Base-by-base conservation (phyloP, 2,329 filamentous ascomycete species). In the Exophiala spinifera region DNA sequence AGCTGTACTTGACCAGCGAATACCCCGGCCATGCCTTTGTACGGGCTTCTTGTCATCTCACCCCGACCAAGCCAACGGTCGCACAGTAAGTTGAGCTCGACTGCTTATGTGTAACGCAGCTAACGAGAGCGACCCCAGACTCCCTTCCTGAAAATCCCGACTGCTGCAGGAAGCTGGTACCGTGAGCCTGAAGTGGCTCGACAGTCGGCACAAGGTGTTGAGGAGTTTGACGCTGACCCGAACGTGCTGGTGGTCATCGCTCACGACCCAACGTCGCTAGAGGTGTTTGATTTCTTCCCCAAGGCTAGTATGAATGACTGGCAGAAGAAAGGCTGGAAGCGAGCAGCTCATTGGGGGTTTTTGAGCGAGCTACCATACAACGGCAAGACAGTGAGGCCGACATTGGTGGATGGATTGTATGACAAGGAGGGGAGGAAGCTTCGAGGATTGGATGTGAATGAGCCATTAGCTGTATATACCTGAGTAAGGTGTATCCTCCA, bases 301-400 rank as follows among this genome's bases (percentile, higher is more conserved):
- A 57, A 66, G 10, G 51, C 70, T 3, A 56, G 34, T 6, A 63
- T 66, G 25, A 70, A 72, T 51, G 62, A 64, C 19, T 72, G 70
- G 67, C 57, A 61, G 48, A 53, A 63, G 47, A 70, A 70, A 53
- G 69, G 63, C 1, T 66, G 64, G 63, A 64, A 60, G 31, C 59
- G 63, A 17, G 19, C 17, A 17, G 36, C 48, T 14, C 43, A 49
- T n/a, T 55, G 53, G 53, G 33, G 17, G 8, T 55, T 55, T 28
- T 21, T 55, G 6, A 51, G 40, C 40, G 53, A 55, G n/a, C 21
- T 55, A 6, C 23, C 40, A 8, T 50, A 44, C 20, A 44, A 44
- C 11, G 42, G 42, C 11, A 44, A 44, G 42, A 44, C 42, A 8
- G 42, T 44, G 19, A 44, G 42, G 23, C 42, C 42, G 20, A 4